Evolutionary conservation across 2,329 filamentous ascomycete species (phyloP).

Genomic region (Fusarium verrucosum): DNA sequence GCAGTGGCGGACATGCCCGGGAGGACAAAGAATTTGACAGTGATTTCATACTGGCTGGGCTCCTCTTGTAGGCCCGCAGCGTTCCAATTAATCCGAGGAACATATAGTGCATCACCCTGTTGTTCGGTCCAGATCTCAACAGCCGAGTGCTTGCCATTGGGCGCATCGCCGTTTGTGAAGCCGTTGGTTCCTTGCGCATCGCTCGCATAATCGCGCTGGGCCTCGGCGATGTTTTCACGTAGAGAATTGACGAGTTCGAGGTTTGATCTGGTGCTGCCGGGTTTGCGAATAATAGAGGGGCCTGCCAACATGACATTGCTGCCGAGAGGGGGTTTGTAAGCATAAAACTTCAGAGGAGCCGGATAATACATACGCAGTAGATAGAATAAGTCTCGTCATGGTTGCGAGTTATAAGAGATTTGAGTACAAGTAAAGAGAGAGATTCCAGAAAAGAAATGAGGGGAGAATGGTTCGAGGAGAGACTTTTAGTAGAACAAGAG

Average conservation of each 20-base stretch:
- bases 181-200: constrained; percentile 45
- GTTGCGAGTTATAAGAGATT: constrained; percentile 27
- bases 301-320: constrained; percentile 87
- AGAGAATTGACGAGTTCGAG: constrained; percentile 91
- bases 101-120: constrained; percentile 70
- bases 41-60: constrained; percentile 87
- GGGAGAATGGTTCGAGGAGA: not conserved
- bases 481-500: constrained; percentile 18
- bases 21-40: constrained; percentile 93
- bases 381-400: constrained; percentile 84
- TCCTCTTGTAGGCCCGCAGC: constrained; percentile 81
- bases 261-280: constrained; percentile 81
- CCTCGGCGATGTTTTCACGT: constrained; percentile 80
- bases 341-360: constrained; percentile 19
- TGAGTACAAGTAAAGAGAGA: not conserved
- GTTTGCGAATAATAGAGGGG: constrained; percentile 83
- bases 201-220: constrained; percentile 69
- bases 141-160: constrained; percentile 35
- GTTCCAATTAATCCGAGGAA: constrained; percentile 80
- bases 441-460: not conserved
- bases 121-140: constrained; percentile 73
- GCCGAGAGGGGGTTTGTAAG: constrained; percentile 40
- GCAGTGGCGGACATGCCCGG: constrained; percentile 71
- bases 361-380: constrained; percentile 74
- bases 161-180: constrained; percentile 46